Conservation (phyloP, 768 basidiomycete genomes). For the Suillus subaureus region DNA sequence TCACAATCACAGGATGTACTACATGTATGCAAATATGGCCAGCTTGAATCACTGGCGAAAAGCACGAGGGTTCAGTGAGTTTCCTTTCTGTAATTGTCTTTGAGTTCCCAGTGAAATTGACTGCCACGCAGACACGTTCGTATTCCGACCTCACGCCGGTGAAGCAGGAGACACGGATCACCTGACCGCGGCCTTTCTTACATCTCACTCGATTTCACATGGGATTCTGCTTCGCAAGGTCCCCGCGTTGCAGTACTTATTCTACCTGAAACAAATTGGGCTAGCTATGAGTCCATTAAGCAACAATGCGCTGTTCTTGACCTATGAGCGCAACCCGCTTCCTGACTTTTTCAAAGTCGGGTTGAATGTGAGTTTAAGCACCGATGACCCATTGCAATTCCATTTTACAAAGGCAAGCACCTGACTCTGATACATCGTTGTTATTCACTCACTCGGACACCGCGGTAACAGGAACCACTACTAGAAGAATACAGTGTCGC, state of each 20-base stretch:
- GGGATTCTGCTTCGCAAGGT: slow-evolving; percentile 99
- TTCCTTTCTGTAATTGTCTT: not conserved
- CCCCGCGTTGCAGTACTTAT: slow-evolving; percentile 94
- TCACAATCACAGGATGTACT: slow-evolving; percentile 72
- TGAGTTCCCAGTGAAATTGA: not conserved
- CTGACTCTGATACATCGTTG: not conserved
- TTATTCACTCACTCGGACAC: not conserved
- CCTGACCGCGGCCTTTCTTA: slow-evolving; percentile 92
- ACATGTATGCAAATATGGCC: slow-evolving; percentile 96
- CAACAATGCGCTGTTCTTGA: slow-evolving; percentile 96
- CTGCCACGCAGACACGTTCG: slow-evolving; percentile 77
- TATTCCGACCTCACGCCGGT: slow-evolving; percentile 94
- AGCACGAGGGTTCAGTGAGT: slow-evolving; percentile 87
- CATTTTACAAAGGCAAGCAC: slow-evolving; percentile 90
- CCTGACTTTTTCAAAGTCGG: slow-evolving; percentile 97
- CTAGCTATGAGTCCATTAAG: slow-evolving; percentile 98
- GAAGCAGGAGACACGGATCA: slow-evolving; percentile 99
- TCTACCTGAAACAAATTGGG: slow-evolving; percentile 97
- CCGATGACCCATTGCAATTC: slow-evolving; percentile 95
- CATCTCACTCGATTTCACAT: slow-evolving; percentile 97
- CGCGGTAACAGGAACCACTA: slow-evolving; percentile 71
- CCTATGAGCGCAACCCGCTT: slow-evolving; percentile 95
- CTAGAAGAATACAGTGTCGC: slow-evolving; percentile 98
- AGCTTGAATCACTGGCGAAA: slow-evolving; percentile 94
- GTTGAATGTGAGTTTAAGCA: slow-evolving; percentile 93